These are phyloP conservation scores for Erysimum cheiri DNA, from an alignment of 441 rosid genomes.

Conservation along the genomic window DNA sequence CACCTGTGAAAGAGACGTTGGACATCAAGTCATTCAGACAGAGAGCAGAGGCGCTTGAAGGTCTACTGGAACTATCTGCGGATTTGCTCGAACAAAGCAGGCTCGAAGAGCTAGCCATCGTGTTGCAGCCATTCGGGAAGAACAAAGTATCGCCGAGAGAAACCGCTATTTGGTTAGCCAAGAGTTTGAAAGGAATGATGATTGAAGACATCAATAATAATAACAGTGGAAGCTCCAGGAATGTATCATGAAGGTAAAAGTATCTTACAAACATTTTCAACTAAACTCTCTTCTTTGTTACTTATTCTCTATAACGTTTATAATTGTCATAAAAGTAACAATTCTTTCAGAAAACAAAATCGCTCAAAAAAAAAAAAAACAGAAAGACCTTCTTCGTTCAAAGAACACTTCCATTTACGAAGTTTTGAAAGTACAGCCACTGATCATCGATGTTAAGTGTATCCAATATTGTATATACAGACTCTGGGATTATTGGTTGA, in stretches of 20 bases:
- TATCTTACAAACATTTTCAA: conserved; percentile 17
- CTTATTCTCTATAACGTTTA: conserved; percentile 15
- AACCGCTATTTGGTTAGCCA: conserved; percentile 97
- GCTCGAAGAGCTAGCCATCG: conserved; percentile 87
- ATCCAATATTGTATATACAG: conserved; percentile 5
- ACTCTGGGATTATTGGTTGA: conserved; percentile 14
- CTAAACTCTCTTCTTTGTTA: conserved; percentile 29
- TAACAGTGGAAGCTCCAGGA: conserved; percentile 40
- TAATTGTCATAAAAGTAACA: conserved; percentile 32
- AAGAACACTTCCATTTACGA: conserved; percentile 22
- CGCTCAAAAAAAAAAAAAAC: not conserved
- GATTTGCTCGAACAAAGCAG: conserved; percentile 83
- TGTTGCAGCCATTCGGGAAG: conserved; percentile 91
- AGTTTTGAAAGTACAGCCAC: conserved; percentile 26
- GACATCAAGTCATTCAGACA: conserved; percentile 90
- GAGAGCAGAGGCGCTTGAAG: conserved; percentile 97
- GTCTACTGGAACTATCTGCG: conserved; percentile 87
- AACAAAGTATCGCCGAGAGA: conserved; percentile 95
- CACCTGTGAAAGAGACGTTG: conserved; percentile 61
- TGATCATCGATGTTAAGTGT: conserved; percentile 9
- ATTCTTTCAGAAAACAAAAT: conserved; percentile 14
- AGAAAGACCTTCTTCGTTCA: not conserved
- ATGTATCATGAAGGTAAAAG: conserved; percentile 34
- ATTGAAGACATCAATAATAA: conserved; percentile 60
- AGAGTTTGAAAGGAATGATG: conserved; percentile 94